A percentile compares a stretch with the other conserved stretches of the same genome.
phyloP scores from a whole-genome alignment of 1,284 basidiomycete species.

The Pseudozyma thailandica region DNA sequence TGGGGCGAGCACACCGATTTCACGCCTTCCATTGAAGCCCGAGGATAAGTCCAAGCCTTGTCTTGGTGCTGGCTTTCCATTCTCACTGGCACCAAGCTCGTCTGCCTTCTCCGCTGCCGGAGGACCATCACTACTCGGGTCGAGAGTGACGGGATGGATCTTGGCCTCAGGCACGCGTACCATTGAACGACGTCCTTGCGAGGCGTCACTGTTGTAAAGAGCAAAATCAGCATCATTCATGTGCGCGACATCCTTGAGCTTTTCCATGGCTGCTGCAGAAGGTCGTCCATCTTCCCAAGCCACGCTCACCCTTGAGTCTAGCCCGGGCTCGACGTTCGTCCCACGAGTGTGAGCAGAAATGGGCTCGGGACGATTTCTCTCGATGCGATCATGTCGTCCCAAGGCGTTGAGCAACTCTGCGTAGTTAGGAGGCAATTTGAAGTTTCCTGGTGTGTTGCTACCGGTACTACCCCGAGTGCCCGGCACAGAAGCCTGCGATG shows the following conservation, averaged over 20 bases:
- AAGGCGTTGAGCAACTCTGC: background rate
- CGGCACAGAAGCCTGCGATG: background rate
- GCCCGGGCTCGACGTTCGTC: background rate
- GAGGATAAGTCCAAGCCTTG: background rate
- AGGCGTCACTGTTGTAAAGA: conserved; percentile 1
- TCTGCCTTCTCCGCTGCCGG: too few relatives aligned
- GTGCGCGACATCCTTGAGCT: conserved; percentile 9
- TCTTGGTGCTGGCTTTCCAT: background rate
- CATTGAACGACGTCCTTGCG: background rate
- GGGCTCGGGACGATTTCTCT: too few relatives aligned
- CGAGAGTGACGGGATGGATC: background rate
- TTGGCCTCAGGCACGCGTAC: background rate
- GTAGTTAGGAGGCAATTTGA: background rate
- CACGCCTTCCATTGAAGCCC: background rate
- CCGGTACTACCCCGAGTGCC: background rate
- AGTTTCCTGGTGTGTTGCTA: background rate
- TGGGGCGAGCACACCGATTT: background rate
- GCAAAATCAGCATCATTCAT: conserved; percentile 3
- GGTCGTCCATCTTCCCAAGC: conserved; percentile 8
- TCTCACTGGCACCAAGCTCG: background rate
- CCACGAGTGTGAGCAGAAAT: too few relatives aligned
- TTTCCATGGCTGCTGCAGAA: conserved; percentile 1
- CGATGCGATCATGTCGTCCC: too few relatives aligned
- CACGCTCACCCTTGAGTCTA: background rate
- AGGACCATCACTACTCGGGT: too few relatives aligned